Base-by-base conservation (phyloP, 2,329 filamentous ascomycete species). In the Ophiocordyceps polyrhachis-furcata region DNA sequence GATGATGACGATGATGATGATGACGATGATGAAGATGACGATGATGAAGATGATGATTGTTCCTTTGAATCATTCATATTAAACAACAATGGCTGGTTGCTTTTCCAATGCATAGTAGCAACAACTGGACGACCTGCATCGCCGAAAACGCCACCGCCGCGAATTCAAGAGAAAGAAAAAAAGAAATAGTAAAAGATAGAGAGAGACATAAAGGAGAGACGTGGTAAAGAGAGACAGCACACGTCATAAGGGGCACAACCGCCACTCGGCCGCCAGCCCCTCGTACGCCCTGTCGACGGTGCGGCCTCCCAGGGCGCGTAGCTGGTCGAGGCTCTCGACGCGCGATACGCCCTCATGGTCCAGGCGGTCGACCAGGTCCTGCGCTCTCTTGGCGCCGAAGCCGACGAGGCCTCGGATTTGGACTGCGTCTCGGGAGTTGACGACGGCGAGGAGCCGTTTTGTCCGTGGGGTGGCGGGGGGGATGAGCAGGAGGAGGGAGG, bases 311-410 rank as follows among this genome's bases (percentile, higher is more conserved):
- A 78, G 60, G 8, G 62, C 59, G 45, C 67, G 62, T 52, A 79
- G 56, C 55, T 79, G 67, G 35, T 62, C 61, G 49, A 79, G 52
- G 17, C 58, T 69, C 50, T 61, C 62, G 32, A 79, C 67, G 20
- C 54, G 55, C 1, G 61, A 60, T 1, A 17, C 15, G 4, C 59
- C 62, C 5, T 64, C 64, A 29, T 67, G 62, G 9, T 69, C 68
- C n/a, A 79, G 56, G 49, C 70, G 70, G 43, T 74, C 70, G 5
- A 79, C 68, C 31, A 79, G 57, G 49, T 77, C 74, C 40, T 66
- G 63, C 0, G 82, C 82, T 58, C 79, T 82, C 64, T 85, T 86
- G 1, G 75, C 68, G 0, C 82, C 83, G 12, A 87, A 78, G 2
- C 82, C 82, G 37, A 76, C 76, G 1, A 87, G 67, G 3, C 73